Base-by-base conservation (phyloP, 495 filamentous ascomycete species). In the Beverwykella pulmonaria region DNA sequence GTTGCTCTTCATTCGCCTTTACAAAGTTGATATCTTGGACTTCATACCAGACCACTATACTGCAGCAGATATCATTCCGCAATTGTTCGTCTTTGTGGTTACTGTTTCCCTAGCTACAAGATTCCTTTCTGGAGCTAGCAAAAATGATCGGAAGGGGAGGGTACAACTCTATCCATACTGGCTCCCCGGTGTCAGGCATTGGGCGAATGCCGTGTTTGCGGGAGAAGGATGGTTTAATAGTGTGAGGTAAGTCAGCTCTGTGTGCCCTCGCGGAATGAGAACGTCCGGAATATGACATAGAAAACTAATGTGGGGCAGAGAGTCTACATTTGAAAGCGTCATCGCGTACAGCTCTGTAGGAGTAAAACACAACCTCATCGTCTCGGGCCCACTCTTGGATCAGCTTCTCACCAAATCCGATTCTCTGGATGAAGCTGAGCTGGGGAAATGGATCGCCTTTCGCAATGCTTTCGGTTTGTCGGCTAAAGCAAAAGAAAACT, bases 101-200 rank as follows among this genome's bases (percentile, higher is more conserved):
- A 50, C 50, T 2, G 25, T 69, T 30, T 19, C 44, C n/a, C 36
- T 75, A 12, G 39, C 57, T n/a, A 75, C 74, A 19, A 57, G 74
- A 25, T 26, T 68, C 20, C 7, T 75, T 12, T 67, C 66, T 41
- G 48, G 7, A 50, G 15, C 12, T 22, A 50, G 29, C 5, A 52
- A 53, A 46, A 30, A 68, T 32, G 65, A 62, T 29, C 58, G 60
- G 57, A 36, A 63, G 48, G 63, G 71, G 63, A 72, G 59, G 53
- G 77, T 83, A 46, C 77, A 76, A 65, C 67, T 75, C 34, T 57
- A 80, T 10, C 84, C 86, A 14, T 88, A 88, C 75, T 89, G 84
- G 83, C 58, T 87, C 8, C 86, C 86, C 14, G 77, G 80, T 63
- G 36, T 87, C 1, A 83, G 86, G 41, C 85, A 88, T 77, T 74